These are phyloP conservation scores for Cercospora beticola DNA, from an alignment of 2,329 filamentous ascomycete genomes.

Conservation along the genomic window DNA sequence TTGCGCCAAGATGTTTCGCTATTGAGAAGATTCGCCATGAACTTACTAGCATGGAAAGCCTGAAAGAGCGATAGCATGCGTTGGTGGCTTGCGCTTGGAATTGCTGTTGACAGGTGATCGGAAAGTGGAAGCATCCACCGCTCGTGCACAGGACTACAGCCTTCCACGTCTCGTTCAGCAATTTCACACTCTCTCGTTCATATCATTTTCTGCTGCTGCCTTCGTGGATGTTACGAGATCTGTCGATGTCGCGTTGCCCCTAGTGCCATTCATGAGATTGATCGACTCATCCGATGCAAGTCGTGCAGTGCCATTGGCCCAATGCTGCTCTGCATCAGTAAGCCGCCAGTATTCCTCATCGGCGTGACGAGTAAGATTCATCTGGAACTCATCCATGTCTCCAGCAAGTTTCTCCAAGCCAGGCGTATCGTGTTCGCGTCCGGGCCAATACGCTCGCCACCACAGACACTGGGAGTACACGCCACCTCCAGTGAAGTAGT, in stretches of 20 bases:
- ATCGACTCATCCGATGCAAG: not conserved
- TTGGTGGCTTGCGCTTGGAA: not conserved
- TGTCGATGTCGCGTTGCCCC: not conserved
- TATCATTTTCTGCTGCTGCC: not conserved
- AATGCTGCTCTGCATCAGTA: not conserved
- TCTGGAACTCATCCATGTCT: not conserved
- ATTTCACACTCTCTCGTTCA: not conserved
- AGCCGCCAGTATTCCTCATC: not conserved
- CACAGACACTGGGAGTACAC: not conserved
- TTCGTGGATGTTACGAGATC: not conserved
- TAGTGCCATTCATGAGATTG: not conserved
- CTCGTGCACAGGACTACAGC: not conserved
- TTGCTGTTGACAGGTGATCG: not conserved
- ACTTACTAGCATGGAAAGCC: not conserved
- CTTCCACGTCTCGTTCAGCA: not conserved
- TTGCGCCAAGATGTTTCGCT: not conserved
- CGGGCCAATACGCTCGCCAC: not conserved
- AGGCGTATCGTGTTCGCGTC: not conserved
- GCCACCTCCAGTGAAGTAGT: not conserved
- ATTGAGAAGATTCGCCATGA: not conserved
- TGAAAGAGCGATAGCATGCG: not conserved
- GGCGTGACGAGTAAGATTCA: not conserved
- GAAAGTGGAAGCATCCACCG: not conserved
- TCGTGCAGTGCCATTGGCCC: not conserved
- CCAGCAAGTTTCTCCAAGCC: not conserved